Base-by-base conservation (phyloP, 371 early-diverging fungal genomes). In the Mortierella sp. region DNA sequence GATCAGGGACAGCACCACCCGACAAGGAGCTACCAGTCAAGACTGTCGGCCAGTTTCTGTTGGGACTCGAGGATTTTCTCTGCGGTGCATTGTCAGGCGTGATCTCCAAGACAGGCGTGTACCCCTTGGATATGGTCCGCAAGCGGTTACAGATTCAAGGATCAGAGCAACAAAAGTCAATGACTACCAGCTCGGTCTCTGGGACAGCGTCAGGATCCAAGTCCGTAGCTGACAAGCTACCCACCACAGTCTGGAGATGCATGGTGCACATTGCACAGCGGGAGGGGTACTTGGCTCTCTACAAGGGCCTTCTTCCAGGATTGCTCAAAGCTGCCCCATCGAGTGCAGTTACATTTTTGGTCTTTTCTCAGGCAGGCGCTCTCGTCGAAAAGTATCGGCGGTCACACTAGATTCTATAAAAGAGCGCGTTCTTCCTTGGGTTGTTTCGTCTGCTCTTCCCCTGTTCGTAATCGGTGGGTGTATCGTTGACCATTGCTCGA, bases 61-160 rank as follows among this genome's bases (percentile, higher is more conserved):
- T 85, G 54, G 75, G 88, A 2, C 40, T 87, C 46, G 92, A 94
- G 74, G 95, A 97, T 50, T 89, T 95, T 73, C 24, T 96, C 8
- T 91, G 94, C 76, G 98, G 98, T 2, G 98, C 93, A 1, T 70
- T 95, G 13, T 95, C 98, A 0, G 98, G 98, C 1, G 88, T 95
- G 10, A 77, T 96, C 40, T 92, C 95, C 51, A 99, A 99, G 86
- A 91, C 94, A 0, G 93, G 90, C 3, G 95, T 98, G n/a, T 97
- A 97, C 91, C 98, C 98, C 1, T 90, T 98, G 75, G 99, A 99
- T 87, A 92, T 96, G 43, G 93, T 98, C 10, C 88, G 96, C 51
- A 95, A 95, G 78, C 89, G 96, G 54, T 72, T 96, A 51, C 95
- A 95, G 80, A 89, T 89, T 40, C 74, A 86, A 54, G 76, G 82